Percentiles rank a stretch among this genome's conserved stretches.
phyloP scores from a whole-genome alignment of 805 yeast genomes.

The Monosporozyma siamensis region DNA sequence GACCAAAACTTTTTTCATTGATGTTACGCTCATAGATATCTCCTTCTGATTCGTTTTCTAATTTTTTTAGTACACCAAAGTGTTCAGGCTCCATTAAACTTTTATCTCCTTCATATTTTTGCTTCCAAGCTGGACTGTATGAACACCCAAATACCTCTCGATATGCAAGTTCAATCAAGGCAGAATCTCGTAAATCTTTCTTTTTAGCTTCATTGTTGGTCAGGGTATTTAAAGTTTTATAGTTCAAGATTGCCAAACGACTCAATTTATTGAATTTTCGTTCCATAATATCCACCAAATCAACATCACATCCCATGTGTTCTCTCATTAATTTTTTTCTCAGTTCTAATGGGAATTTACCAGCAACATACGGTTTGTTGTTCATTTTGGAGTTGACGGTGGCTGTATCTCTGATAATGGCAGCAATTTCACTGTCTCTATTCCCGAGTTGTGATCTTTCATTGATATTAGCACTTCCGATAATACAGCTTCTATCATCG shows the following conservation, averaged over 20 bases:
- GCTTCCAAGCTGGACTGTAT: constrained; percentile 37
- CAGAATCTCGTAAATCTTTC: constrained; percentile 35
- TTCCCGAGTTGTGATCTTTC: constrained; percentile 93
- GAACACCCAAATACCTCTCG: constrained; percentile 48
- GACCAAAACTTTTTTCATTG: not conserved
- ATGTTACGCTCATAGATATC: not conserved
- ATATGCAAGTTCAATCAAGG: constrained; percentile 68
- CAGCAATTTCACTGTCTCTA: constrained; percentile 92
- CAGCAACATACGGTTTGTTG: constrained; percentile 73
- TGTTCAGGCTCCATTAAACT: constrained; percentile 13
- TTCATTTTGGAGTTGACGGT: constrained; percentile 61
- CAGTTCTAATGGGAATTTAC: constrained; percentile 79
- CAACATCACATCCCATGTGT: constrained; percentile 91
- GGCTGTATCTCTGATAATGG: constrained; percentile 75
- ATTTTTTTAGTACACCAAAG: constrained; percentile 1
- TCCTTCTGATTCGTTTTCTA: not conserved
- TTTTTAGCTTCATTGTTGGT: constrained; percentile 4
- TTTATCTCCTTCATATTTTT: constrained; percentile 34
- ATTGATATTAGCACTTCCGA: constrained; percentile 95
- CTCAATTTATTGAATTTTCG: constrained; percentile 47
- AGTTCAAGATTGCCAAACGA: constrained; percentile 27
- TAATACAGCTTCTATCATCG: constrained; percentile 87
- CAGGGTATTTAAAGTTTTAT: constrained; percentile 17
- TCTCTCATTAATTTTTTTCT: constrained; percentile 93
- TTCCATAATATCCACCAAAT: constrained; percentile 71